These are phyloP conservation scores for Endoconidiophora laricicola DNA, from an alignment of 2,329 filamentous ascomycete species.

Conservation along the genomic window DNA sequence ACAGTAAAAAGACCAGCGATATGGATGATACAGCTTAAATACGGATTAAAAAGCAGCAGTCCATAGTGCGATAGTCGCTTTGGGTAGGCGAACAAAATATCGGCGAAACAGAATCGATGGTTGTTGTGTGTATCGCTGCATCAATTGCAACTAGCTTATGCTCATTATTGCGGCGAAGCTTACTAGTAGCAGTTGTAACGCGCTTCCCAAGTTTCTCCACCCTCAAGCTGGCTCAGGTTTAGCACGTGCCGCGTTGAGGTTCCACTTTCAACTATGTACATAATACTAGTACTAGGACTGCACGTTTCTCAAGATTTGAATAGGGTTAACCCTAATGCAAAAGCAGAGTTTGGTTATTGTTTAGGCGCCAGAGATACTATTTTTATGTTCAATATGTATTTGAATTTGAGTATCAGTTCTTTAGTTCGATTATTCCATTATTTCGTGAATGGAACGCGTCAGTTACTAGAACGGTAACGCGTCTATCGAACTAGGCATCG, in stretches of 20 bases:
- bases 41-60: background rate
- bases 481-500: no score
- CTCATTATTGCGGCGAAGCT: background rate
- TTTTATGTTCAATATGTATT: background rate
- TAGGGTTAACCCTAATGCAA: background rate
- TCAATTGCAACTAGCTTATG: background rate
- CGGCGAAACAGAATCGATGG: no score
- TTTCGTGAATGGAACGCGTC: no score
- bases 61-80: conserved; percentile 1
- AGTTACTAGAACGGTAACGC: no score
- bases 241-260: conserved; percentile 9
- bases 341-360: no score
- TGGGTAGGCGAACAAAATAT: no score
- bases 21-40: background rate
- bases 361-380: no score
- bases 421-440: no score
- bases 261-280: conserved; percentile 2
- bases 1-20: background rate
- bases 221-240: background rate
- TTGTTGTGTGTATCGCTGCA: no score
- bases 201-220: background rate
- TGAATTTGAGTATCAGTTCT: background rate
- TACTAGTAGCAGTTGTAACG: background rate
- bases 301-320: no score
- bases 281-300: background rate